Evolutionary conservation across 495 filamentous ascomycete genomes (phyloP).

Genomic region (Xylaria scruposa): DNA sequence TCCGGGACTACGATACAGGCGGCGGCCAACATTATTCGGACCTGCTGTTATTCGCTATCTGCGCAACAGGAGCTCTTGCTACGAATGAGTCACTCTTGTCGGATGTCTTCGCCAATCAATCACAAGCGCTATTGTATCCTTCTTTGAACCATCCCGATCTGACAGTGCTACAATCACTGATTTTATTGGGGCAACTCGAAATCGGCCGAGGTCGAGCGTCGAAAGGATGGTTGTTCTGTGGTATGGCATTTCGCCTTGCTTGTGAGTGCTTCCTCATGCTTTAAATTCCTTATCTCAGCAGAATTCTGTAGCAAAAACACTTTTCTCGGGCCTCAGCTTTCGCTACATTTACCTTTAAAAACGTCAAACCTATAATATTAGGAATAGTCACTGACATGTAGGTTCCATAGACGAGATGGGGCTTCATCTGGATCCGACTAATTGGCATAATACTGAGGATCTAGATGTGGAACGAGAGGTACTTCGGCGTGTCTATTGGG

Average conservation of each 20-base stretch:
- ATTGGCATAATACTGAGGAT: slow-evolving; percentile 39
- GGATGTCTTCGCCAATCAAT: slow-evolving; percentile 42
- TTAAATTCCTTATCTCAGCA: not conserved
- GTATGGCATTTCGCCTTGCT: slow-evolving; percentile 42
- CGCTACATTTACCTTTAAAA: not conserved
- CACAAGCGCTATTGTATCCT: slow-evolving; percentile 41
- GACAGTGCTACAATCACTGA: slow-evolving; percentile 41
- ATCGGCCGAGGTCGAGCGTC: slow-evolving; percentile 41
- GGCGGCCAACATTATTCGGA: slow-evolving; percentile 44
- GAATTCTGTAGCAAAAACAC: not conserved
- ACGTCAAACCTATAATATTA: not conserved
- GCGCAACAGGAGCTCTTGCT: slow-evolving; percentile 41
- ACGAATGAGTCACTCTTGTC: slow-evolving; percentile 38
- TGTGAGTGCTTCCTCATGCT: slow-evolving; percentile 25
- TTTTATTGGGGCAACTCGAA: slow-evolving; percentile 42
- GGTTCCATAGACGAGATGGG: slow-evolving; percentile 39
- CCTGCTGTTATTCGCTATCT: slow-evolving; percentile 43
- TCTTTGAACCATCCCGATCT: slow-evolving; percentile 43
- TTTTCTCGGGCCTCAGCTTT: not conserved
- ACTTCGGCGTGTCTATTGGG: slow-evolving; percentile 43
- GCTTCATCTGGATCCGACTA: slow-evolving; percentile 45
- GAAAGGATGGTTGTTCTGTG: slow-evolving; percentile 46
- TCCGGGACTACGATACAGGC: slow-evolving; percentile 40
- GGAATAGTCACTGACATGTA: slow-evolving; percentile 1
- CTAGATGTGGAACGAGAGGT: slow-evolving; percentile 42